Conservation (phyloP, 2,329 filamentous ascomycete species). For the Colletotrichum incanum region DNA sequence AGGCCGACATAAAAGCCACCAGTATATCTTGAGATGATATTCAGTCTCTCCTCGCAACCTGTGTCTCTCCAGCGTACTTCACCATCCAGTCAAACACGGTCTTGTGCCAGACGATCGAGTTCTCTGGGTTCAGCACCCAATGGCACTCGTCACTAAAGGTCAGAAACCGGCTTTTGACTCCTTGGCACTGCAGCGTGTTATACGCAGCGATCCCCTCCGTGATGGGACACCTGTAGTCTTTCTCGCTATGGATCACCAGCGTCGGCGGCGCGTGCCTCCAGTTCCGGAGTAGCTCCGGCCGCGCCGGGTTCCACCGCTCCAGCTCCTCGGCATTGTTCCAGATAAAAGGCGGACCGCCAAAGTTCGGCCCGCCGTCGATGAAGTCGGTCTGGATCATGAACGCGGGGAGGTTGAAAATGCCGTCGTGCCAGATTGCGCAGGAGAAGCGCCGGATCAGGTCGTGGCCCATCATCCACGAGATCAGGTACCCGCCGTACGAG, state of each 20-base stretch:
- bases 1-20: too few relatives aligned
- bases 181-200: constrained; percentile 78
- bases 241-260: constrained; percentile 79
- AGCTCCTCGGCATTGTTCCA: constrained; percentile 64
- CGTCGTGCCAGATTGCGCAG: constrained; percentile 64
- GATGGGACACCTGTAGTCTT: constrained; percentile 72
- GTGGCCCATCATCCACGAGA: constrained; percentile 72
- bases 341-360: constrained; percentile 60
- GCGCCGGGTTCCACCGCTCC: constrained; percentile 67
- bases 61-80: constrained; percentile 54
- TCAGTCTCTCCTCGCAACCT: neutral
- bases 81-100: constrained; percentile 79
- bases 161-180: constrained; percentile 78
- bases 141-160: constrained; percentile 83
- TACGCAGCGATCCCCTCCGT: constrained; percentile 77
- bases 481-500: constrained; percentile 73
- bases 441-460: constrained; percentile 62
- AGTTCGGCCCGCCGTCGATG: constrained; percentile 49
- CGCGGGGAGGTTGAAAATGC: constrained; percentile 55
- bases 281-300: constrained; percentile 63
- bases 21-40: neutral
- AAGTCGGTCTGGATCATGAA: constrained; percentile 49
- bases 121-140: constrained; percentile 79
- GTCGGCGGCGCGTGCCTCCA: constrained; percentile 77
- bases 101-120: constrained; percentile 78